These are phyloP conservation scores for Cucurbitaria berberidis DNA, from an alignment of 2,329 filamentous ascomycete genomes.

Conservation along the genomic window DNA sequence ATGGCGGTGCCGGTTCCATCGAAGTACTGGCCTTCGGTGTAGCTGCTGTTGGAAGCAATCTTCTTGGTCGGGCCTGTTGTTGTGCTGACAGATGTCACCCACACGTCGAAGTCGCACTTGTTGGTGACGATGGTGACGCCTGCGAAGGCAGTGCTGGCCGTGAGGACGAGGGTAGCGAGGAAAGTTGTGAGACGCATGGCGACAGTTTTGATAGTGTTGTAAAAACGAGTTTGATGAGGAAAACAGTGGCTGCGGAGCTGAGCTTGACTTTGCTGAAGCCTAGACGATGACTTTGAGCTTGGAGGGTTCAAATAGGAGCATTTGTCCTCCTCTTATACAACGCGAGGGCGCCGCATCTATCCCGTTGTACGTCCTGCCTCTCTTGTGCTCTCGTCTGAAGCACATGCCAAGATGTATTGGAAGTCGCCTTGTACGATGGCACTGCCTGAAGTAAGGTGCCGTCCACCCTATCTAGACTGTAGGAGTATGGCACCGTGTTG, in stretches of 20 bases:
- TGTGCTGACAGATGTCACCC: slow-evolving; percentile 24
- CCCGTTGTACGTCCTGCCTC: slow-evolving; percentile 1
- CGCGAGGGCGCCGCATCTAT: not conserved
- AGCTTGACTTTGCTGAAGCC: not conserved
- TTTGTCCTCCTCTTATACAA: slow-evolving; percentile 15
- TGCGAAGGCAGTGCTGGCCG: slow-evolving; percentile 16
- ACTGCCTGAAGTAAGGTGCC: slow-evolving; percentile 19
- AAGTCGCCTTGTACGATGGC: slow-evolving; percentile 18
- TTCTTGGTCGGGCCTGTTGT: slow-evolving; percentile 5
- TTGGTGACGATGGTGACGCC: slow-evolving; percentile 28
- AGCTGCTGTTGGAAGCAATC: slow-evolving; percentile 9
- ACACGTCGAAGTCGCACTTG: slow-evolving; percentile 33
- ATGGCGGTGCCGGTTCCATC: slow-evolving; percentile 28
- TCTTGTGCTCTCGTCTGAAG: not conserved
- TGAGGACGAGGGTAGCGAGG: slow-evolving; percentile 20
- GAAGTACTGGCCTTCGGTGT: slow-evolving; percentile 22
- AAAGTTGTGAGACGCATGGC: slow-evolving; percentile 27
- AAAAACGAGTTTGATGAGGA: not conserved
- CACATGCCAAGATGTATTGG: slow-evolving; percentile 5
- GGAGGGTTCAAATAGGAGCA: not conserved
- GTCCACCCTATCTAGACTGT: slow-evolving; percentile 2
- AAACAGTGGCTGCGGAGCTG: not conserved
- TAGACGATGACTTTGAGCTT: slow-evolving; percentile 1
- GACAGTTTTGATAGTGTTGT: not conserved
- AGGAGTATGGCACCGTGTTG: slow-evolving; percentile 11